A percentile compares a stretch with the other conserved stretches of the same genome.
Evolutionary conservation across 495 filamentous ascomycete genomes (phyloP).

Genomic region (Schizothecium vesticola): DNA sequence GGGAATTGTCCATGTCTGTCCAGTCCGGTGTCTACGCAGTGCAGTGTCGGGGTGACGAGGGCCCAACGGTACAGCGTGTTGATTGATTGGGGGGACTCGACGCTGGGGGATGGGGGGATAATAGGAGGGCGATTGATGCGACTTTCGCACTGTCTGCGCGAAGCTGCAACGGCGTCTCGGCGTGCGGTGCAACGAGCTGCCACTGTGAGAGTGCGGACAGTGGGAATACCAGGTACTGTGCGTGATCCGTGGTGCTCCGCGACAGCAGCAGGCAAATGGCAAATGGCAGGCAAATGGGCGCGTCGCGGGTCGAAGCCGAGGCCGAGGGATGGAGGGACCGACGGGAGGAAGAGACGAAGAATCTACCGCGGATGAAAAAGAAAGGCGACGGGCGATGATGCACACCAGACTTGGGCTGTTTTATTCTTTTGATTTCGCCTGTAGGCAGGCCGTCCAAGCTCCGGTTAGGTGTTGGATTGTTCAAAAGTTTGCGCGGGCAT

Average conservation of each 20-base stretch:
- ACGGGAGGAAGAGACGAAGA: not conserved
- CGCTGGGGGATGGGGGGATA: not conserved
- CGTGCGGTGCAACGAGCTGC: not conserved
- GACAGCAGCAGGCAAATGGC: not conserved
- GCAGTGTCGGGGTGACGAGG: too few species aligned
- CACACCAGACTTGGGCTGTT: not conserved
- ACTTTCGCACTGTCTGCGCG: not conserved
- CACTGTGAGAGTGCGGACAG: not conserved
- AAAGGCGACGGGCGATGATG: not conserved
- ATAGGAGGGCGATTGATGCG: not conserved
- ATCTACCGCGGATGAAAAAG: not conserved
- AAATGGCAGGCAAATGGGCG: not conserved
- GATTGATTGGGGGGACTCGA: not conserved
- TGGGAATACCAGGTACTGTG: not conserved
- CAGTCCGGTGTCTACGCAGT: not conserved
- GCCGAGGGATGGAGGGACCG: not conserved
- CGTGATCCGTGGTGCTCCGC: not conserved
- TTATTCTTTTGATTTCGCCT: not conserved
- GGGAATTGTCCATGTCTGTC: conserved; percentile 5
- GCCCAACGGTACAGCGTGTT: too few species aligned
- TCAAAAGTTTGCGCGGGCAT: not conserved
- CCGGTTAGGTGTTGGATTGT: not conserved
- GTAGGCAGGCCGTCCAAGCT: not conserved
- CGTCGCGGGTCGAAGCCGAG: not conserved
- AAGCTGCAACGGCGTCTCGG: not conserved